phyloP scores from a whole-genome alignment of 768 basidiomycete species.

The Suillus alpinus region DNA sequence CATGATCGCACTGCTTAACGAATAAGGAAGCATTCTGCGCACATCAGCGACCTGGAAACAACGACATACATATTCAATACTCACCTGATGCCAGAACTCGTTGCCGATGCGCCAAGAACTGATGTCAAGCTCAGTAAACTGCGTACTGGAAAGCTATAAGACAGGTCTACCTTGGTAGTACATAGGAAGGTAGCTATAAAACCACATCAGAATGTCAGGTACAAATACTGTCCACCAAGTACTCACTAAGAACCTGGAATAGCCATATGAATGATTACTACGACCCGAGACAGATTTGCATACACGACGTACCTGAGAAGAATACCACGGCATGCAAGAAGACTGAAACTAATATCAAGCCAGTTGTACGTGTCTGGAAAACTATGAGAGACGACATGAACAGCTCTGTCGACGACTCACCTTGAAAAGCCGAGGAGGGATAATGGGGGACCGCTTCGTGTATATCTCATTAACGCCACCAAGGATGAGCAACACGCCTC shows the following conservation, averaged over 20 bases:
- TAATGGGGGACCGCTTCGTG: conserved; percentile 34
- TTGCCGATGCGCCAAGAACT: conserved; percentile 38
- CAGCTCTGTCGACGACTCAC: conserved; percentile 10
- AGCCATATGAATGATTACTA: background rate
- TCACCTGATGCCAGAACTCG: conserved; percentile 29
- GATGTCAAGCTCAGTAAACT: background rate
- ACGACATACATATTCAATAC: background rate
- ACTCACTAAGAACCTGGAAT: conserved; percentile 26
- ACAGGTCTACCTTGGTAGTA: conserved; percentile 34
- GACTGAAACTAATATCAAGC: conserved; percentile 25
- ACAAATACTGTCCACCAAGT: background rate
- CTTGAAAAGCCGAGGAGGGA: conserved; percentile 40
- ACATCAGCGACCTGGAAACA: background rate
- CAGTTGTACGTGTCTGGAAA: conserved; percentile 37
- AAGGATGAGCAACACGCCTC: conserved; percentile 27
- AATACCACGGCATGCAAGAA: conserved; percentile 37
- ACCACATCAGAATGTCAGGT: conserved; percentile 3
- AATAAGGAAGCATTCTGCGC: conserved; percentile 35
- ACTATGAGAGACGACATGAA: background rate
- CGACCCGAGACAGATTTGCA: background rate
- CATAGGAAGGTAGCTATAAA: conserved; percentile 35
- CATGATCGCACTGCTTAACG: conserved; percentile 22
- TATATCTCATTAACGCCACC: conserved; percentile 33
- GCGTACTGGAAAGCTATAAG: background rate
- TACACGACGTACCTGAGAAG: conserved; percentile 25